Base-by-base conservation (phyloP, 2,329 filamentous ascomycete species). In the Neurospora sp. region DNA sequence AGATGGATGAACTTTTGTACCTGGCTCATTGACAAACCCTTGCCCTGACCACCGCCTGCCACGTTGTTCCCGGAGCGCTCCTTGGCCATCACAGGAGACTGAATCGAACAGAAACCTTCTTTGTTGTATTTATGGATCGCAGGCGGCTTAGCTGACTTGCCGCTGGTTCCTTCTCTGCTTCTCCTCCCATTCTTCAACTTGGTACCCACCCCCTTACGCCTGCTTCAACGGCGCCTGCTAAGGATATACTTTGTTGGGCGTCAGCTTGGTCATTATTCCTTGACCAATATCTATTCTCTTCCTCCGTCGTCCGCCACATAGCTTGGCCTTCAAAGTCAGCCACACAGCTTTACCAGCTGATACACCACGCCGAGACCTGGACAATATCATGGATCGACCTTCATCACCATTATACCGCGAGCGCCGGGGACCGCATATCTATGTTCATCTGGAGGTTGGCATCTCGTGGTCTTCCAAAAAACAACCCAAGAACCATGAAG, bases 381-480 rank as follows among this genome's bases (percentile, higher is more conserved):
- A 70, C 17, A 28, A 71, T 66, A 68, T 72, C 69, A 74, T 73
- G 72, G 68, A 73, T 19, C 33, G 38, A 36, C 7, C 52, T 33
- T 2, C 36, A 70, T 58, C 72, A 38, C 67, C 42, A 43, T 38
- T 67, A 23, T 66, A 67, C 23, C 66, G 42, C 15, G 72, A 75
- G 36, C 71, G 71, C 66, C 66, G 73, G 52, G 75, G 78, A 38
- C 82, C 82, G 38, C 82, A 83, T 70, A 78, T 86, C 69, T 86
- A 85, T 70, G 77, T 86, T 10, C 82, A 84, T 69, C 77, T 87
- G 71, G 84, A 85, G 74, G 84, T 86, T 71, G 84, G 85, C 38
- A 77, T 87, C 33, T 85, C 84, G 0, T 85, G 83, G 81, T 80
- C 81, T 36, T 79, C 79, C n/a, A 80, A 80, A 67, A 74, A 73